These are phyloP conservation scores for Pachyrhizus erosus DNA, from an alignment of 306 rosid species.

Conservation along the genomic window DNA sequence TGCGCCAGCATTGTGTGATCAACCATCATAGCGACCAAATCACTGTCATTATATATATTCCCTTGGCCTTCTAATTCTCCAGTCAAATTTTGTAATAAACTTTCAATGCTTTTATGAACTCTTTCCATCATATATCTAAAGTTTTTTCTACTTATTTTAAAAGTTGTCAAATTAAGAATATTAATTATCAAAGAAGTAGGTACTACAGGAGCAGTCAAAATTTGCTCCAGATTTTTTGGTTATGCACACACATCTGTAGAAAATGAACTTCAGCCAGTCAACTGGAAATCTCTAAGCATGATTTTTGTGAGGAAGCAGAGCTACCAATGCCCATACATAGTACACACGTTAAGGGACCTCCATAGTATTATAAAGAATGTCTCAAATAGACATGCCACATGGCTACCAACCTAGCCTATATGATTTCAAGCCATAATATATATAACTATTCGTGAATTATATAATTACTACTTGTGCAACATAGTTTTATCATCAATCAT, in stretches of 20 bases:
- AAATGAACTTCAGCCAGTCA: background rate
- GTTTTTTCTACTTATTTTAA: background rate
- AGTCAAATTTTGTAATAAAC: background rate
- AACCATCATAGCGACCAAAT: conserved; percentile 23
- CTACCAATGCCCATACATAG: background rate
- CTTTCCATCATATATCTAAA: background rate
- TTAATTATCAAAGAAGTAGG: background rate
- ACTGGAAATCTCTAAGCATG: background rate
- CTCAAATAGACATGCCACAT: conserved; percentile 48
- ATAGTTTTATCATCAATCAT: conserved; percentile 7
- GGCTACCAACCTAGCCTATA: conserved; percentile 48
- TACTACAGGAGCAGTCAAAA: background rate
- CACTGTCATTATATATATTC: background rate
- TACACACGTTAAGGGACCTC: conserved; percentile 18
- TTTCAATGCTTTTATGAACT: background rate
- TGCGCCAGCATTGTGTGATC: conserved; percentile 21
- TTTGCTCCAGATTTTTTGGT: background rate
- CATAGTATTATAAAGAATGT: conserved; percentile 37
- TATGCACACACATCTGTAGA: background rate
- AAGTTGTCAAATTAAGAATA: background rate
- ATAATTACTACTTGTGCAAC: background rate
- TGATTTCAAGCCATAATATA: conserved; percentile 1
- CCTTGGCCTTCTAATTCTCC: conserved; percentile 2
- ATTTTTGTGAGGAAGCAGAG: background rate
- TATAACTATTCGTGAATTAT: background rate